A percentile compares a stretch with the other conserved stretches of the same genome.
phyloP scores from a whole-genome alignment of 768 basidiomycete genomes.

The Hericium rajendrae region DNA sequence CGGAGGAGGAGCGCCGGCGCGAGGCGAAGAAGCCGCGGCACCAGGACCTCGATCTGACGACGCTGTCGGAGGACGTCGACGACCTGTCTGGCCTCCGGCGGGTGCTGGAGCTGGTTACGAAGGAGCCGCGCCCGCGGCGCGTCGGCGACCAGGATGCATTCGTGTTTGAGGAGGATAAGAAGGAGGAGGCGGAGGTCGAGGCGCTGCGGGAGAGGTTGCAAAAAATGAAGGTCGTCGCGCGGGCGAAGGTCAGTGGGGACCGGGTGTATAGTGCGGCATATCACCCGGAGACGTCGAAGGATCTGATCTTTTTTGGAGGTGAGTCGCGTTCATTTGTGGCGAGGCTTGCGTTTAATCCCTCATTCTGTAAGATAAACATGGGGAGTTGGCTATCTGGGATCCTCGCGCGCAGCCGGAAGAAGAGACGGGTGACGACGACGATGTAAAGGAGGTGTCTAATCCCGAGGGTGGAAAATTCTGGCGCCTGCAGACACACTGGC shows the following conservation, averaged over 20 bases:
- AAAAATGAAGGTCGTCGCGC: slow-evolving; percentile 53
- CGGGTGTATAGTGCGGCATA: slow-evolving; percentile 72
- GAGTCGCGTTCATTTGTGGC: slow-evolving; percentile 6
- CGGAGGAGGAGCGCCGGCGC: slow-evolving; percentile 52
- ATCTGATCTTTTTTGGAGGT: slow-evolving; percentile 86
- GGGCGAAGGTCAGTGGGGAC: slow-evolving; percentile 73
- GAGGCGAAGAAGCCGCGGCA: slow-evolving; percentile 61
- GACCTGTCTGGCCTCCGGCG: slow-evolving; percentile 33
- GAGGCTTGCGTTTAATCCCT: neutral
- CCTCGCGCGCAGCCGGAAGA: slow-evolving; percentile 63
- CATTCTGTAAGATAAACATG: slow-evolving; percentile 57
- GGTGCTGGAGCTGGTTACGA: slow-evolving; percentile 32
- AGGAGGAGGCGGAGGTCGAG: slow-evolving; percentile 38
- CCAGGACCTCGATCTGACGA: slow-evolving; percentile 50
- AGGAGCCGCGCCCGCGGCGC: slow-evolving; percentile 28
- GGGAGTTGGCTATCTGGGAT: slow-evolving; percentile 81
- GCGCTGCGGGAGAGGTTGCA: slow-evolving; percentile 46
- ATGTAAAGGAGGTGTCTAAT: slow-evolving; percentile 29
- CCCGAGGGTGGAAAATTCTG: slow-evolving; percentile 67
- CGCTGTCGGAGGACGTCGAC: slow-evolving; percentile 37
- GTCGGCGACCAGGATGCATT: slow-evolving; percentile 42
- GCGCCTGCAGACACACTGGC: slow-evolving; percentile 79
- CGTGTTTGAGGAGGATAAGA: slow-evolving; percentile 34
- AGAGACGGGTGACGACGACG: slow-evolving; percentile 53
- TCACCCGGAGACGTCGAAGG: slow-evolving; percentile 72